Base-by-base conservation (phyloP, 495 filamentous ascomycete species). In the Hypoxylon fragiforme region DNA sequence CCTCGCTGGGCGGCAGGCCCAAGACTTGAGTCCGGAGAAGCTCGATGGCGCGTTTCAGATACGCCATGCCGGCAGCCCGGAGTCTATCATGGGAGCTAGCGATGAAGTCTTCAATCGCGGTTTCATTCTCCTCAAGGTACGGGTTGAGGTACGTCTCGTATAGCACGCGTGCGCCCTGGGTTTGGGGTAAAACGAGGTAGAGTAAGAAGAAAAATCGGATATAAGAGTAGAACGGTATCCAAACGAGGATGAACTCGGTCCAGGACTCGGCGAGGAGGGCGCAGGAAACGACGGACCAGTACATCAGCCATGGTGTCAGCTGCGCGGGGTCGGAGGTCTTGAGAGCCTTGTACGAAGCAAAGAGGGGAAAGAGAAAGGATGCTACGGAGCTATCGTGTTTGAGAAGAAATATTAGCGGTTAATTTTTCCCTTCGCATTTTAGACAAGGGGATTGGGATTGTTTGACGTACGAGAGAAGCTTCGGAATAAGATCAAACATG, bases 241-340 rank as follows among this genome's bases (percentile, higher is more conserved):
- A 97, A 67, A 79, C 77, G 31, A 97, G 77, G 66, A 97, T 82
- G 73, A 90, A 96, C 45, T 84, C 83, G 15, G 83, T 84, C 87
- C 89, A 95, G 26, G 86, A 89, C 72, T 97, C 94, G 74, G 88
- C 81, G 60, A 94, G 81, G 54, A 89, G 73, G 45, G 88, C 82
- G 74, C 87, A 85, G 32, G 89, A 86, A 39, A 97, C 78, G 21
- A 95, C 90, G 37, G 96, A 90, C 90, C 91, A 99, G 80, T 97
- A 99, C 87, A 97, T 97, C 44, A 99, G 81, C 94, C 94, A 99
- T 91, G 94, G 94, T 56, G 90, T 89, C 20, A 97, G 80, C 65
- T 92, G 88, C 24, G 89, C 84, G 12, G 92, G 92, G 71, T 96
- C 89, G 35, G 87, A 87, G 15, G 91, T 90, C 70, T 91, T 91